Evolutionary conservation across 169 alveolate genomes (phyloP).

Genomic region (Plasmodium knowlesi): DNA sequence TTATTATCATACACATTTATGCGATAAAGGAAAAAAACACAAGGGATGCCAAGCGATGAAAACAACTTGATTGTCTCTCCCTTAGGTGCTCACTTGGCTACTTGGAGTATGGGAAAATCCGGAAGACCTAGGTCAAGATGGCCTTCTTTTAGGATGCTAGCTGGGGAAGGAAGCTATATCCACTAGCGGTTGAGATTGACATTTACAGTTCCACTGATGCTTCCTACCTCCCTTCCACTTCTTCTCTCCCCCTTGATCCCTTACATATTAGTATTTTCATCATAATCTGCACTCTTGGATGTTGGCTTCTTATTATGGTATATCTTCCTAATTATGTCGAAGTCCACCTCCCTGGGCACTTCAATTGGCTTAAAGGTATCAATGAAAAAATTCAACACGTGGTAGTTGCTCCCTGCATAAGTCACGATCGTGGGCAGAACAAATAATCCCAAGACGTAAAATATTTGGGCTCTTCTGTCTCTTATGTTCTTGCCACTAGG

Average conservation of each 20-base stretch:
- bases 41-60: background rate
- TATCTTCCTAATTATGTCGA: slow-evolving; percentile 18
- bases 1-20: background rate
- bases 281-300: slow-evolving; percentile 68
- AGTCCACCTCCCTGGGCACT: slow-evolving; percentile 62
- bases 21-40: background rate
- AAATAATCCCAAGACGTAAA: slow-evolving; percentile 55
- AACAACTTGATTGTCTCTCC: background rate
- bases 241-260: background rate
- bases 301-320: slow-evolving; percentile 64
- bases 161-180: background rate
- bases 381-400: slow-evolving; percentile 42
- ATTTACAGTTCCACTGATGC: background rate
- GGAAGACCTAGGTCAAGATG: background rate
- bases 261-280: slow-evolving; percentile 51
- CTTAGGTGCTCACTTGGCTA: background rate
- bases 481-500: slow-evolving; percentile 32
- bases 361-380: slow-evolving; percentile 64
- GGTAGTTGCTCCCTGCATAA: slow-evolving; percentile 56
- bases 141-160: background rate
- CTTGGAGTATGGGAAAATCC: background rate
- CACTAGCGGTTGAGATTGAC: background rate
- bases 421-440: slow-evolving; percentile 51
- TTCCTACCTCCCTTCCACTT: background rate
- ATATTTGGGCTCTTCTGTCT: slow-evolving; percentile 39